Percentiles rank a stretch among this genome's conserved stretches.
These are phyloP conservation scores for Styphnolobium japonicum DNA, from an alignment of 306 rosid species.

Conservation along the genomic window DNA sequence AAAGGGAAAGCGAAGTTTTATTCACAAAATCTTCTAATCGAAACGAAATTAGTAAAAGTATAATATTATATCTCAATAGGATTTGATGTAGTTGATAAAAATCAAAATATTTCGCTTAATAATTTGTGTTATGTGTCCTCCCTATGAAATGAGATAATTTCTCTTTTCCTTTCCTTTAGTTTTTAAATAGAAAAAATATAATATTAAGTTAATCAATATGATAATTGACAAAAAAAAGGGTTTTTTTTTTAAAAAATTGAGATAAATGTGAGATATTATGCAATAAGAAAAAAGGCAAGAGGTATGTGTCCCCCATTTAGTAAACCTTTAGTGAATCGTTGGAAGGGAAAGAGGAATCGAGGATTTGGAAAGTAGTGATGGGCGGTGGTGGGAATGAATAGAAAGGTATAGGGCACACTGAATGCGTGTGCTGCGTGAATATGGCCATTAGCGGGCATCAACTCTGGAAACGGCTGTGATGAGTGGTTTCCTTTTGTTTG, in stretches of 20 bases:
- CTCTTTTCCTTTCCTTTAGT: not conserved
- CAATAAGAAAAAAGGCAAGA: not conserved
- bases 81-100: too few relatives aligned
- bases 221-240: too few relatives aligned
- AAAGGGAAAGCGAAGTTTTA: too few relatives aligned
- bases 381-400: constrained; percentile 23
- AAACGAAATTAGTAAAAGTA: too few relatives aligned
- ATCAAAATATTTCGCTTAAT: too few relatives aligned
- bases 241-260: too few relatives aligned
- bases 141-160: too few relatives aligned
- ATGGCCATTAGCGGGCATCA: constrained; percentile 25
- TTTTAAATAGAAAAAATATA: not conserved
- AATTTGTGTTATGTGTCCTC: too few relatives aligned
- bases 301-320: not conserved
- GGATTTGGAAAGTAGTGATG: constrained; percentile 17
- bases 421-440: not conserved
- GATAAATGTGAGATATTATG: too few relatives aligned
- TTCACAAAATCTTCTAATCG: not conserved
- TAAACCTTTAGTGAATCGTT: not conserved
- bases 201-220: not conserved
- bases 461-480: constrained; percentile 19
- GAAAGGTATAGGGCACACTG: not conserved
- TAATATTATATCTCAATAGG: too few relatives aligned
- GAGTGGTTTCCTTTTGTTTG: constrained; percentile 31
- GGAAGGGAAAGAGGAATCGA: not conserved